phyloP scores from a whole-genome alignment of 116 monocot genomes.

The Zostera marina region DNA sequence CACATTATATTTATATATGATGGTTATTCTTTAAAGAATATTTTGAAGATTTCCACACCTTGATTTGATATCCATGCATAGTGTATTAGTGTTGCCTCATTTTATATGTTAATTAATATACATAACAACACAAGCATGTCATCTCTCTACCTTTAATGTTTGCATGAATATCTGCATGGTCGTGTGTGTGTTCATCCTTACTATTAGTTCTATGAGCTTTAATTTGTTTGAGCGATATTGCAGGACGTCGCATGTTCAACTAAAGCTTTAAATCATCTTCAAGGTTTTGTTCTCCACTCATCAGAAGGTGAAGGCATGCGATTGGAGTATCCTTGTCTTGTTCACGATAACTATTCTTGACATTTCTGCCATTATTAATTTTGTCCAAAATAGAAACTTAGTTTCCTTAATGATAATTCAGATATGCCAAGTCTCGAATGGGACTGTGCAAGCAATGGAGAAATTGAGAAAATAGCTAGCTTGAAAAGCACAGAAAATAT shows the following conservation, averaged over 20 bases:
- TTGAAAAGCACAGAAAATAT: neutral
- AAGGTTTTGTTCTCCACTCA: conserved; percentile 27
- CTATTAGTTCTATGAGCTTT: no score
- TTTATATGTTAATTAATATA: no score
- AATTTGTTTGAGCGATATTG: neutral
- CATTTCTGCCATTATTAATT: neutral
- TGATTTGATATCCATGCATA: no score
- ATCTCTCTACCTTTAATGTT: no score
- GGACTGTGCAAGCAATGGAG: conserved; percentile 38
- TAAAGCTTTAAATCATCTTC: conserved; percentile 37
- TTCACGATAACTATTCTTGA: neutral
- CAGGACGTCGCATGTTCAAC: conserved; percentile 42
- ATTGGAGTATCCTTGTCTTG: conserved; percentile 42
- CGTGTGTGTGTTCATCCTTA: no score
- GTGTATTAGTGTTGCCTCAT: no score
- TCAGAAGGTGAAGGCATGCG: conserved; percentile 42
- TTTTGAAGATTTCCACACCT: no score
- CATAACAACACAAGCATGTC: no score
- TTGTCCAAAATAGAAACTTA: neutral
- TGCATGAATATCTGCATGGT: no score
- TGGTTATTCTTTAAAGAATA: no score
- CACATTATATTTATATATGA: no score
- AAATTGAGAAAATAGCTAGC: conserved; percentile 13
- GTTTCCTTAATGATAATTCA: conserved; percentile 23
- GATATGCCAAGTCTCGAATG: conserved; percentile 55